Base-by-base conservation (phyloP, 2,329 filamentous ascomycete species). In the Rhynchosporium graminicola region DNA sequence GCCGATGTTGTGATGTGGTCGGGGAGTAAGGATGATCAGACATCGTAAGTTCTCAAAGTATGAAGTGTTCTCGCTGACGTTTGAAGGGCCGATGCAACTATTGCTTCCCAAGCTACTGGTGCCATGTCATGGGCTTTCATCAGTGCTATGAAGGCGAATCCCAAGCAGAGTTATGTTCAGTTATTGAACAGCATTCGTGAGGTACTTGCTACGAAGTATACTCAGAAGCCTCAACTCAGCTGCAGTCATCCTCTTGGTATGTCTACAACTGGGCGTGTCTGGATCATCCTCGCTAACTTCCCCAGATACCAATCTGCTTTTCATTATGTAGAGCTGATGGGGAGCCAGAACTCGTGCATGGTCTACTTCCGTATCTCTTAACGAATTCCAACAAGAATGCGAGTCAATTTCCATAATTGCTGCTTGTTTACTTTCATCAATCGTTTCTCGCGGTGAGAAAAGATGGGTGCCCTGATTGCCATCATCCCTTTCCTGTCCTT, bases 41-140 rank as follows among this genome's bases (percentile, higher is more conserved):
- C 94, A 67, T 92, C 90, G 88, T 92, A 81, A 78, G 88, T 86
- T 69, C 65, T 40, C 31, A n/a, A 12, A 15, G 9, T 4, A 7
- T 6, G 12, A 45, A 36, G 33, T 36, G 6, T 10, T 38, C 7
- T 5, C 20, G 31, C 42, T 58, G 31, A 62, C n/a, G 12, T 26
- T 13, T 31, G 7, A n/a, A 62, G 92, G 63, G 89, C 91, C 77
- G 94, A 98, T 75, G 92, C 94, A 12, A 89, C 87, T 33, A 97
- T 97, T 69, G 85, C 67, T 50, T 63, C 91, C 59, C 84, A 97
- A 77, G 93, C 94, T 29, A 98, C 94, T 0, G 94, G 94, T 57
- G 94, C 94, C 76, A 97, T 98, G 94, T 96, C 92, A 3, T 97
- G 90, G 86, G 94, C 94, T 2, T 98, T 98, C 76, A 94, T 98